A percentile compares a stretch with the other conserved stretches of the same genome.
These are phyloP conservation scores for Pseudoneurospora amorphoporcata DNA, from an alignment of 495 filamentous ascomycete species.

Conservation along the genomic window DNA sequence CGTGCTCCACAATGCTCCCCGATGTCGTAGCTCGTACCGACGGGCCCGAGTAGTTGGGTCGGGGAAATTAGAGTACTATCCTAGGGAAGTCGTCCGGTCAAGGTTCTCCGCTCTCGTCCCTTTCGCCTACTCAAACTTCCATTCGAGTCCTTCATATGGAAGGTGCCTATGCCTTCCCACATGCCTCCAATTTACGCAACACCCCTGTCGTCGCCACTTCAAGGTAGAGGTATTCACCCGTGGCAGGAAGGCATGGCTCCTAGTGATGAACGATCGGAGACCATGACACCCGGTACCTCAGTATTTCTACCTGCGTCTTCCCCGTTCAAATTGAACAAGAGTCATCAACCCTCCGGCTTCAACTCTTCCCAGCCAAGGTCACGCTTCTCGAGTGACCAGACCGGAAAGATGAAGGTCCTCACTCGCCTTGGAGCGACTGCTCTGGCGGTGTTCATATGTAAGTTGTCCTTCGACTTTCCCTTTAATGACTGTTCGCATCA, in stretches of 20 bases:
- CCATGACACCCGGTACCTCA: not conserved
- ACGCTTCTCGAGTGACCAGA: conserved; percentile 3
- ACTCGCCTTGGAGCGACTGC: conserved; percentile 16
- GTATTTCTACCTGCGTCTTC: not conserved
- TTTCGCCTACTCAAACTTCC: conserved; percentile 16
- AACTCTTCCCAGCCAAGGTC: conserved; percentile 3
- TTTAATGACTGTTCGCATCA: not conserved
- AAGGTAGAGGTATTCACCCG: no score
- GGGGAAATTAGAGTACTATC: not conserved
- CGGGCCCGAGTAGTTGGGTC: not conserved
- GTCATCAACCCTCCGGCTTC: conserved; percentile 6
- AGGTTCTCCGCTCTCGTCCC: not conserved
- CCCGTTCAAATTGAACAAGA: not conserved
- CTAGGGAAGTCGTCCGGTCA: no score
- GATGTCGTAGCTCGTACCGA: not conserved
- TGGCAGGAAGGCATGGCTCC: not conserved
- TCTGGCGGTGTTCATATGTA: conserved; percentile 22
- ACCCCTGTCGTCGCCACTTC: conserved; percentile 17
- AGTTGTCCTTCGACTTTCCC: not conserved
- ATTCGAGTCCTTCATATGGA: conserved; percentile 15
- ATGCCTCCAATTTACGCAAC: conserved; percentile 16
- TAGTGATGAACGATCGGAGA: not conserved
- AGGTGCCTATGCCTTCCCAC: conserved; percentile 16
- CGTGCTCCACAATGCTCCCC: not conserved
- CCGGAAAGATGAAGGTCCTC: conserved; percentile 22